phyloP scores from a whole-genome alignment of 768 basidiomycete genomes.

The Pleurotus sapidus region DNA sequence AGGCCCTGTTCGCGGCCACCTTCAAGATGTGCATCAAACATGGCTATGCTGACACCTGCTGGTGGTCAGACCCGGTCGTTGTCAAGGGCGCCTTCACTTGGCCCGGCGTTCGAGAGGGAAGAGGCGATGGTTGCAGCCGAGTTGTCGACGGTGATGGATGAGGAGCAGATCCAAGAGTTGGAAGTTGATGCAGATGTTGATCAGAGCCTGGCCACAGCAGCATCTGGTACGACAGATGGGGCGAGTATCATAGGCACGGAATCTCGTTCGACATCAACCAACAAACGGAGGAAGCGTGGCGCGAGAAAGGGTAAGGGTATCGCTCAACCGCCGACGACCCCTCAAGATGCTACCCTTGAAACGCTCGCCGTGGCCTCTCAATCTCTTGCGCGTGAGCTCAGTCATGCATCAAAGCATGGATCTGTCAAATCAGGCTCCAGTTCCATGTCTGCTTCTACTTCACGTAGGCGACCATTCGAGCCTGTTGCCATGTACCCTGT shows the following conservation, averaged over 20 bases:
- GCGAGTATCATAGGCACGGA: constrained; percentile 23
- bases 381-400: constrained; percentile 80
- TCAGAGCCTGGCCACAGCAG: constrained; percentile 1
- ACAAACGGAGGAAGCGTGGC: constrained; percentile 82
- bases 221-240: constrained; percentile 1
- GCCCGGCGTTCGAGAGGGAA: constrained; percentile 43
- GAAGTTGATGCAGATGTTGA: constrained; percentile 30
- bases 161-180: constrained; percentile 40
- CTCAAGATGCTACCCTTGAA: constrained; percentile 56
- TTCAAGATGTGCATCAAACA: constrained; percentile 37
- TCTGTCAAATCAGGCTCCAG: constrained; percentile 29
- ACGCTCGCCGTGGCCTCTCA: constrained; percentile 81
- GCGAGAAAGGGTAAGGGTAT: constrained; percentile 77
- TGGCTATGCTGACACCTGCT: constrained; percentile 47
- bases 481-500: constrained; percentile 45
- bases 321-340: constrained; percentile 23
- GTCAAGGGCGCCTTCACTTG: constrained; percentile 64
- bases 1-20: constrained; percentile 70
- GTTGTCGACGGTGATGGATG: constrained; percentile 53
- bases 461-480: constrained; percentile 31
- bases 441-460: constrained; percentile 23
- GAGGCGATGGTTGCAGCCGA: constrained; percentile 42
- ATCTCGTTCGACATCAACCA: constrained; percentile 67
- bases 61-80: constrained; percentile 48
- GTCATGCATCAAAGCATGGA: constrained; percentile 44